Evolutionary conservation across 2,329 filamentous ascomycete species (phyloP), one percentile per base, ranked within the genome.

Genomic region (Fusarium sp.): DNA sequence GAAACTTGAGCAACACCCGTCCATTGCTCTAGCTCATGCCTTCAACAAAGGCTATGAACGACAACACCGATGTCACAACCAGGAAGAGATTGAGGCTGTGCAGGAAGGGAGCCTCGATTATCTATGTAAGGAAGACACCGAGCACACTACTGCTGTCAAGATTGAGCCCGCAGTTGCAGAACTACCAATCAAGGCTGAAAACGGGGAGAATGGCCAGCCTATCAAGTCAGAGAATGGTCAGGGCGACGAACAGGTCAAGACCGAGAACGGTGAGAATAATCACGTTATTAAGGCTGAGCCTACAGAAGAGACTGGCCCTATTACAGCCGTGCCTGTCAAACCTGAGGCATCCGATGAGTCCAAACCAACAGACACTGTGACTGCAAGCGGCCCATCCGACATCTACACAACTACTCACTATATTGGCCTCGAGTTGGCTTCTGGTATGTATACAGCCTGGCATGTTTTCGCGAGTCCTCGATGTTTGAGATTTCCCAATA

Each of bases 1-100:
- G 73, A 92, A 92, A 51, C 88, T 98, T 45, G 96, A 98, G 80
- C 89, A 91, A 63, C 94, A 96, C 76, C 86, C 89, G 48, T 93
- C 92, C 22, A 94, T 98, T 74, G 90, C 91, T 41, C 86, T 98
- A 30, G 95, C 96, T 2, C 94, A 96, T 76, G 93, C 95, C 1
- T 99, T 95, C 86, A 96, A 94, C 78, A 98, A 98, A 81, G 94
- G 94, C 7, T 97, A 97, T 80, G 93, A 97, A 76, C 90, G 96
- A 70, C 87, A 91, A 8, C 95, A 98, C 82, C 87, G 87, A 51
- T 96, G 85, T 88, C 92, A 84, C 47, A 83, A 83, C 83, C 89
- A 82, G 47, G 77, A 83, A 41, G 84, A 90, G 72, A 83, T 87
- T 30, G 85, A 86, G 42, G 85, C 88, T 66, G 88, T 90, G 20